Evolutionary conservation across 2,329 filamentous ascomycete genomes (phyloP).

Genomic region (Blastomyces percursus): DNA sequence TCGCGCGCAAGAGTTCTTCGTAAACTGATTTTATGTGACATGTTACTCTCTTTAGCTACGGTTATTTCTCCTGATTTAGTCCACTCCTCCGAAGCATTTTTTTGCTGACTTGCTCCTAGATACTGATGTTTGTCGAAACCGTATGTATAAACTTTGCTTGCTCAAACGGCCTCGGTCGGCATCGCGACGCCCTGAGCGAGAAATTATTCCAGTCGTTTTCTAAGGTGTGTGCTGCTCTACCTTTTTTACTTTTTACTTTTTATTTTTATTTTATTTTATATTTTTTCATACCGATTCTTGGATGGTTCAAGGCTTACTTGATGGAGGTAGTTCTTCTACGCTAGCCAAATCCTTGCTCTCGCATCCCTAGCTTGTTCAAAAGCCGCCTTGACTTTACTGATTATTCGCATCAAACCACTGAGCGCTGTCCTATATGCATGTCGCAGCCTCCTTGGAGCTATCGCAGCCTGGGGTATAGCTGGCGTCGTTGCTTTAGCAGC

Average conservation of each 20-base stretch:
- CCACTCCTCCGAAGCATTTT: background rate
- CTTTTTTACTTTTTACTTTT: background rate
- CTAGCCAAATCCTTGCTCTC: slow-evolving; percentile 17
- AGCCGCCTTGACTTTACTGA: slow-evolving; percentile 16
- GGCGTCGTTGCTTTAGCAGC: slow-evolving; percentile 15
- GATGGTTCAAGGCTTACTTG: background rate
- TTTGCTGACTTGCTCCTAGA: background rate
- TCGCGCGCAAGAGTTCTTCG: slow-evolving; percentile 14
- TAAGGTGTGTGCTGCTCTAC: slow-evolving; percentile 12
- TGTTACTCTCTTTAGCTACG: slow-evolving; percentile 13
- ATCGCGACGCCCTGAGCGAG: slow-evolving; percentile 10
- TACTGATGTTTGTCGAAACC: slow-evolving; percentile 10
- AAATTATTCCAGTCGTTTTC: slow-evolving; percentile 13
- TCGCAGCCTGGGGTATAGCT: slow-evolving; percentile 14
- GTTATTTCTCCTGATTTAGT: slow-evolving; percentile 11
- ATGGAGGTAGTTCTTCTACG: slow-evolving; percentile 15
- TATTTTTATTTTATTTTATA: no score
- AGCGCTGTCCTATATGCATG: slow-evolving; percentile 14
- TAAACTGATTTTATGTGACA: slow-evolving; percentile 14
- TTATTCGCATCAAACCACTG: slow-evolving; percentile 19
- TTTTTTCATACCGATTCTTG: background rate
- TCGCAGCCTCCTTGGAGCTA: slow-evolving; percentile 12
- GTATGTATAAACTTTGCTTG: slow-evolving; percentile 16
- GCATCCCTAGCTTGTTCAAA: slow-evolving; percentile 15
- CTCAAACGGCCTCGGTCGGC: slow-evolving; percentile 16